Conservation (phyloP, 2,329 filamentous ascomycete genomes). For the Periconia sp. region DNA sequence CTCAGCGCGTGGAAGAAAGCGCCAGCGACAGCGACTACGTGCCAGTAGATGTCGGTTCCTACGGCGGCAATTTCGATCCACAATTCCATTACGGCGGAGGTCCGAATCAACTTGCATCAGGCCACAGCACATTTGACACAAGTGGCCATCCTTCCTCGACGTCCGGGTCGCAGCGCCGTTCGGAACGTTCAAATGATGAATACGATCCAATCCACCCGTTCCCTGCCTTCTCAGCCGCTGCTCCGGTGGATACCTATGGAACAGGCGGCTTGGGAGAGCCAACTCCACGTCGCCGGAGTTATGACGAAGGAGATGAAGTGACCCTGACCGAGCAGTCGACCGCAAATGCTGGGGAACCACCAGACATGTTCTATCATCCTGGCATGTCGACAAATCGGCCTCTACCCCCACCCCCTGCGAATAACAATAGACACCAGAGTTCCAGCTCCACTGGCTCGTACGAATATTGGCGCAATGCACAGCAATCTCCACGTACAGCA, state of each 20-base stretch:
- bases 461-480: slow-evolving; percentile 41
- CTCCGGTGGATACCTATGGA: slow-evolving; percentile 80
- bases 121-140: slow-evolving; percentile 29
- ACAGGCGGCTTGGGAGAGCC: slow-evolving; percentile 88
- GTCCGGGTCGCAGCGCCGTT: slow-evolving; percentile 49
- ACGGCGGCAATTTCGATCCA: slow-evolving; percentile 71
- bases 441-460: slow-evolving; percentile 50
- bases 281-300: slow-evolving; percentile 72
- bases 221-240: slow-evolving; percentile 58
- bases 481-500: slow-evolving; percentile 26
- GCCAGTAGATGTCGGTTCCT: slow-evolving; percentile 70
- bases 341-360: slow-evolving; percentile 61
- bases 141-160: slow-evolving; percentile 46
- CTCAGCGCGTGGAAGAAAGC: slow-evolving; percentile 20
- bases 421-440: slow-evolving; percentile 50
- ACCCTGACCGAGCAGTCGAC: slow-evolving; percentile 47
- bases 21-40: slow-evolving; percentile 70
- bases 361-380: slow-evolving; percentile 92
- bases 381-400: slow-evolving; percentile 66
- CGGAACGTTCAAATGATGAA: slow-evolving; percentile 46
- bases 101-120: slow-evolving; percentile 43
- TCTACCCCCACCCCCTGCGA: slow-evolving; percentile 65
- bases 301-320: slow-evolving; percentile 87
- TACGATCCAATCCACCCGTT: slow-evolving; percentile 60
- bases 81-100: slow-evolving; percentile 63